A percentile compares a stretch with the other conserved stretches of the same genome.
Conservation (phyloP, 2,329 filamentous ascomycete genomes). For the Cordyceps cateniannulata region DNA sequence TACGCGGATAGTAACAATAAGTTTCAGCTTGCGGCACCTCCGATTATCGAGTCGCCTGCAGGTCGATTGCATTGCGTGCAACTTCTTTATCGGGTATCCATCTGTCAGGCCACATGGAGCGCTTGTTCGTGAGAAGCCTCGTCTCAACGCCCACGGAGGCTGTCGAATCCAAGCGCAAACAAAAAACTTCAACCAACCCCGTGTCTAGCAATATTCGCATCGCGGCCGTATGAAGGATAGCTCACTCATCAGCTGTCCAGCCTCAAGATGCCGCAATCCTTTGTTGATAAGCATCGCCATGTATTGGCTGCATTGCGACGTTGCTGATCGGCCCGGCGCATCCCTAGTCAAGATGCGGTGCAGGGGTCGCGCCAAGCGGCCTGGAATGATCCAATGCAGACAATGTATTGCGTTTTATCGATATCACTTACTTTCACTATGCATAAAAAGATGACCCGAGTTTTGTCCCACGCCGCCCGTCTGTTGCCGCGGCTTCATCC, state of each 20-base stretch:
- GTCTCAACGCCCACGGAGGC: too few relatives aligned
- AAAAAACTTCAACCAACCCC: too few relatives aligned
- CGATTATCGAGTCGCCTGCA: too few relatives aligned
- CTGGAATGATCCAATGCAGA: not conserved
- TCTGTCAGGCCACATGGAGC: too few relatives aligned
- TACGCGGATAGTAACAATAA: too few relatives aligned
- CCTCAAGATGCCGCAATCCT: not conserved
- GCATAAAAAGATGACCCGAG: not conserved
- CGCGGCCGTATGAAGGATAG: not conserved
- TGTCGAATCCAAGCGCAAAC: too few relatives aligned
- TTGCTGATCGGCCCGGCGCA: constrained; percentile 41
- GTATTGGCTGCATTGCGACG: constrained; percentile 23
- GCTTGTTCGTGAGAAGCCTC: too few relatives aligned
- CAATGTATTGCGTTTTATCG: not conserved
- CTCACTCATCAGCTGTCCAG: not conserved
- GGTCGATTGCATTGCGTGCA: too few relatives aligned
- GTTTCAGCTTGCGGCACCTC: too few relatives aligned
- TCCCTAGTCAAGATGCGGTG: constrained; percentile 34
- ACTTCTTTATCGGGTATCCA: too few relatives aligned
- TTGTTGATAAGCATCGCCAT: not conserved
- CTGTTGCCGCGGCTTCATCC: not conserved
- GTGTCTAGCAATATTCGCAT: not conserved
- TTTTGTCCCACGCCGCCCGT: not conserved
- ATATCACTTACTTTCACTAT: not conserved
- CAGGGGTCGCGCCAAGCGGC: not conserved